Evolutionary conservation across 2,329 filamentous ascomycete genomes (phyloP), one percentile per base, ranked within the genome.

Genomic region (Trichophyton equinum): DNA sequence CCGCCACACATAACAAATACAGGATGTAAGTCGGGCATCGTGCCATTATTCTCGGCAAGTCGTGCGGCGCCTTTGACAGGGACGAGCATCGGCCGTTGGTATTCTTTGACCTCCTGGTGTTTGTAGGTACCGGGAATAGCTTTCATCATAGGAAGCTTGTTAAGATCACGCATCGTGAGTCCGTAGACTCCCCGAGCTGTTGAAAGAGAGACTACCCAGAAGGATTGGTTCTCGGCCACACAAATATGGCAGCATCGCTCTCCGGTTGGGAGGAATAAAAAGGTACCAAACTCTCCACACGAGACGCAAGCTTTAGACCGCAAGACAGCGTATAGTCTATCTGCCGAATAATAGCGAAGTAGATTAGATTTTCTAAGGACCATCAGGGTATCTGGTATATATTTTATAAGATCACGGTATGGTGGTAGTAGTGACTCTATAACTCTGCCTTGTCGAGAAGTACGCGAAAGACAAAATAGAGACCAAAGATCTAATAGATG

Each of bases 241-340:
- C 56, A 58, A 4, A 6, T 18, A 25, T 38, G 38, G 15, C 56
- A 58, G 5, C 56, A 58, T 15, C 56, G 56, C 36, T 58, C 56
- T 33, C 30, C 15, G 20, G 57, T 59, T 49, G 40, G 57, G 47
- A 59, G 57, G 30, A 59, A 59, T n/a, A 59, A 33, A 11, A 46
- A 59, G 20, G 57, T 40, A 11, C 57, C 57, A 27, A 47, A 59
- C 15, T 49, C 27, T 27, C 40, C 27, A 49, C 57, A 49, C 11
- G 33, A 9, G 25, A 59, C 27, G n/a, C 57, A 59, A 27, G 20
- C 18, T 30, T 46, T 33, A 5, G 57, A 44, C 25, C 42, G 38
- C n/a, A 59, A 47, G n/a, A 44, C 27, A n/a, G 57, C 11, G 20
- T 20, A 42, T 18, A 59, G 57, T 49, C 25, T 20, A 33, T 33